Percentiles rank a stretch among this genome's conserved stretches.
These are phyloP conservation scores for Zygoascus meyerae DNA, from an alignment of 1,139 yeast species.

Conservation along the genomic window DNA sequence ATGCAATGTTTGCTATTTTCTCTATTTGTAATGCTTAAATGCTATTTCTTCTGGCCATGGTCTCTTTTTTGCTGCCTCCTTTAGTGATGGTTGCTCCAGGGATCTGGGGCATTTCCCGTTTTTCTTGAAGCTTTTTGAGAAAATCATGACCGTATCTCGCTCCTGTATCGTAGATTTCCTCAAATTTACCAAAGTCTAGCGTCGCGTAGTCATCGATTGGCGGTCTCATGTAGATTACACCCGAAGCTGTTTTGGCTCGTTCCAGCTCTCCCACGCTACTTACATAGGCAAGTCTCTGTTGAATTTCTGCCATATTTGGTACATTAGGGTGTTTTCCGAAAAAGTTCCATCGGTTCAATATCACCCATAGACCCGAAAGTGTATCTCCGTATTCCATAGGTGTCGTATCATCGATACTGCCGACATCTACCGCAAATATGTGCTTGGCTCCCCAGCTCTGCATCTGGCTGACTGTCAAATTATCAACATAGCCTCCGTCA, in stretches of 20 bases:
- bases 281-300: conserved; percentile 87
- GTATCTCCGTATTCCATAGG: conserved; percentile 94
- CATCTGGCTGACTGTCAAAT: conserved; percentile 90
- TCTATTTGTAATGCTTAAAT: conserved; percentile 32
- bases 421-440: conserved; percentile 95
- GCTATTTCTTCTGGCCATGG: conserved; percentile 54
- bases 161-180: conserved; percentile 82
- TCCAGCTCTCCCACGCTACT: conserved; percentile 92
- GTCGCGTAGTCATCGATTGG: conserved; percentile 92
- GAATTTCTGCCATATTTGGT: conserved; percentile 94
- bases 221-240: conserved; percentile 86
- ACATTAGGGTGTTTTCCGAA: conserved; percentile 82
- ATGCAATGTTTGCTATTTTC: neutral
- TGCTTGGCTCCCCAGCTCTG: conserved; percentile 73
- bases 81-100: conserved; percentile 43
- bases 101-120: conserved; percentile 54
- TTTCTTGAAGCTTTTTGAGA: conserved; percentile 48
- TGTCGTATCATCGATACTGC: conserved; percentile 86
- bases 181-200: conserved; percentile 85
- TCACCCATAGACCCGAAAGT: conserved; percentile 85
- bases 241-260: conserved; percentile 75
- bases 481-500: conserved; percentile 95
- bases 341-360: conserved; percentile 85
- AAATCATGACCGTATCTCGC: conserved; percentile 61
- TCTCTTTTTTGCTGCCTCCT: conserved; percentile 25